phyloP scores from a whole-genome alignment of 1,284 basidiomycete species.

The Ustilago shanxiensis region DNA sequence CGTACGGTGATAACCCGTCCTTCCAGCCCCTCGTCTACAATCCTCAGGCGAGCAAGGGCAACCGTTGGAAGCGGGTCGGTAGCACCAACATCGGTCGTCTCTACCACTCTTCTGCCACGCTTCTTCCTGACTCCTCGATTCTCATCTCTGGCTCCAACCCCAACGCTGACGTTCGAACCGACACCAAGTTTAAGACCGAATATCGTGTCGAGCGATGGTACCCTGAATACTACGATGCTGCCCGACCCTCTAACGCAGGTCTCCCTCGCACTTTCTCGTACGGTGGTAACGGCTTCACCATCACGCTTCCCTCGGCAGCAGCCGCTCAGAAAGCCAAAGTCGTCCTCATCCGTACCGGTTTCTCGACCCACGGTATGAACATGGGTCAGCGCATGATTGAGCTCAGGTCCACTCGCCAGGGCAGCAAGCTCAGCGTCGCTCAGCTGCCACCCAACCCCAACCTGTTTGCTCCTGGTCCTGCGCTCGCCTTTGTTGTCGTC shows the following conservation, averaged over 20 bases:
- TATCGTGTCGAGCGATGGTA: conserved; percentile 63
- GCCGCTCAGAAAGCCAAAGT: conserved; percentile 74
- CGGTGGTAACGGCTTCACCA: conserved; percentile 55
- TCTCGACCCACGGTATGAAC: conserved; percentile 95
- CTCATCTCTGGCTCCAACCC: conserved; percentile 63
- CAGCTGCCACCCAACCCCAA: conserved; percentile 64
- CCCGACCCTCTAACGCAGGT: conserved; percentile 52
- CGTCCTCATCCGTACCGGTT: conserved; percentile 85
- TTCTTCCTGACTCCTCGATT: conserved; percentile 63
- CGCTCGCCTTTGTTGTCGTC: conserved; percentile 65
- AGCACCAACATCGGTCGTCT: conserved; percentile 54
- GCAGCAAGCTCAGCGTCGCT: conserved; percentile 47
- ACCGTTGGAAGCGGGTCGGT: conserved; percentile 51
- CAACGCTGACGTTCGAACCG: conserved; percentile 51
- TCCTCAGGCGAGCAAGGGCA: conserved; percentile 52
- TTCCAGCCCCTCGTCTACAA: conserved; percentile 58
- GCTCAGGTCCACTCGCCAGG: conserved; percentile 37
- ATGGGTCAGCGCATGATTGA: conserved; percentile 78
- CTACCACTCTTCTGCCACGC: conserved; percentile 61
- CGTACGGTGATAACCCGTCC: conserved; percentile 64
- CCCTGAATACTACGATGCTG: conserved; percentile 57
- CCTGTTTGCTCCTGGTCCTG: conserved; percentile 66
- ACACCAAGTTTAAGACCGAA: conserved; percentile 52
- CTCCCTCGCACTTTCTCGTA: conserved; percentile 55
- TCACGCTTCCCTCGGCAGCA: conserved; percentile 35